phyloP scores from a whole-genome alignment of 208 protist species.

The Trypanosoma grayi region DNA sequence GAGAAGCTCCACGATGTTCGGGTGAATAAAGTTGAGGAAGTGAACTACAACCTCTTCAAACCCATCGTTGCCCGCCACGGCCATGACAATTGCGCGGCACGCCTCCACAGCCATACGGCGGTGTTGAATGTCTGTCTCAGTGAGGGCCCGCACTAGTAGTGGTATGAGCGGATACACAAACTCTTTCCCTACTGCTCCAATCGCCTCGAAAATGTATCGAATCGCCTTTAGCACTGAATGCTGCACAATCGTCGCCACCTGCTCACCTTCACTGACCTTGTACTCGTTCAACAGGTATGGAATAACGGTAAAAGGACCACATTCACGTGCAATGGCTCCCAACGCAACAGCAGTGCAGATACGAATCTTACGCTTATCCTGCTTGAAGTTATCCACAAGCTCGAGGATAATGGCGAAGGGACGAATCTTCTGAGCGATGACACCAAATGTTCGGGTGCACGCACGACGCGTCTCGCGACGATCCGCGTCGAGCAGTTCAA shows the following conservation, averaged over 20 bases:
- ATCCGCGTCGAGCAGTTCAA: constrained; percentile 99
- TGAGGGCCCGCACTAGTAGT: constrained; percentile 98
- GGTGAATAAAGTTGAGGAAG: constrained; percentile 99
- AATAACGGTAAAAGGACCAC: constrained; percentile 98
- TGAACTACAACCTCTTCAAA: constrained; percentile 96
- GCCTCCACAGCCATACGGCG: constrained; percentile 98
- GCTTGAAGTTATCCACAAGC: constrained; percentile 98
- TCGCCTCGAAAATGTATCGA: constrained; percentile 99
- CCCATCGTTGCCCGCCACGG: constrained; percentile 68
- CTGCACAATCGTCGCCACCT: constrained; percentile 94
- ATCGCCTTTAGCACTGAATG: constrained; percentile 98
- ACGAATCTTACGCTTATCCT: constrained; percentile 99
- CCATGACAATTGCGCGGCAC: constrained; percentile 95
- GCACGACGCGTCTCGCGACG: constrained; percentile 96
- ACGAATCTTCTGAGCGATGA: constrained; percentile 98
- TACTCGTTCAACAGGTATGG: constrained; percentile 99
- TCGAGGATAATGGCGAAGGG: constrained; percentile 99
- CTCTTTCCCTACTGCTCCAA: constrained; percentile 97
- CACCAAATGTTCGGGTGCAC: constrained; percentile 98
- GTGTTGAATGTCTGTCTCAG: constrained; percentile 98
- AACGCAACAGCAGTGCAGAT: constrained; percentile 99
- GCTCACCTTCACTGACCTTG: constrained; percentile 97
- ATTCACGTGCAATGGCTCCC: constrained; percentile 98
- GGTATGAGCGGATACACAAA: constrained; percentile 98
- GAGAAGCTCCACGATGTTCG: constrained; percentile 99